Percentiles rank a stretch among this genome's conserved stretches.
These are phyloP conservation scores for Plectosphaerella cucumerina DNA, from an alignment of 2,329 filamentous ascomycete genomes.

Conservation along the genomic window DNA sequence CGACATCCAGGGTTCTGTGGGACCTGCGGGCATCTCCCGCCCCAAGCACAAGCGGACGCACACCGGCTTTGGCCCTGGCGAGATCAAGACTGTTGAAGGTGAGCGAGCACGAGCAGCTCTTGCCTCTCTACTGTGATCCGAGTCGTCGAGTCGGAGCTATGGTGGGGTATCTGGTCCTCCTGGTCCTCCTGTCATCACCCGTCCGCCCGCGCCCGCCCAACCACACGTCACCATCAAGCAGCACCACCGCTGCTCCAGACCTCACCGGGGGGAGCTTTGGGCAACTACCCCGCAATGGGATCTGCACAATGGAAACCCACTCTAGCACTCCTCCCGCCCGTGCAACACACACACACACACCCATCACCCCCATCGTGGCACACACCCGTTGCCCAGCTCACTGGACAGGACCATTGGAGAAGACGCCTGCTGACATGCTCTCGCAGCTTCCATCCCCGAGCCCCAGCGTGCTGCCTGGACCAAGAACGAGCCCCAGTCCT, in stretches of 20 bases:
- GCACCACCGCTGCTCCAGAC: background rate
- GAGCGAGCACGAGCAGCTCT: slow-evolving; percentile 35
- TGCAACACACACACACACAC: background rate
- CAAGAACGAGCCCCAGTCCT: slow-evolving; percentile 59
- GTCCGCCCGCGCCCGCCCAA: background rate
- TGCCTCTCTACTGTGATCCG: too few relatives aligned
- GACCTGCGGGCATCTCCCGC: slow-evolving; percentile 77
- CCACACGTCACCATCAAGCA: background rate
- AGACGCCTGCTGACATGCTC: background rate
- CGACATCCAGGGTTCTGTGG: slow-evolving; percentile 80
- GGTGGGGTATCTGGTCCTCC: background rate
- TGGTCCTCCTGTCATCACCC: background rate
- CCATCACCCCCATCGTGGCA: background rate
- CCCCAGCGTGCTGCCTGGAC: slow-evolving; percentile 79
- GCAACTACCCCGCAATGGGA: slow-evolving; percentile 19
- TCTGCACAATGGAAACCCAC: slow-evolving; percentile 16
- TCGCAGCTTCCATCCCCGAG: slow-evolving; percentile 73
- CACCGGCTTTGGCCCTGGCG: slow-evolving; percentile 83
- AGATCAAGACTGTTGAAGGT: slow-evolving; percentile 93
- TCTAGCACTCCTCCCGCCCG: slow-evolving; percentile 3
- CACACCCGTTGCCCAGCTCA: background rate
- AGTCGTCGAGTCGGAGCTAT: background rate
- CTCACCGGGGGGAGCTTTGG: background rate
- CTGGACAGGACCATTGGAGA: background rate
- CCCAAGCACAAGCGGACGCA: slow-evolving; percentile 98